These are phyloP conservation scores for Dactylorhiza incarnata DNA, from an alignment of 106 monocot species.

Conservation along the genomic window DNA sequence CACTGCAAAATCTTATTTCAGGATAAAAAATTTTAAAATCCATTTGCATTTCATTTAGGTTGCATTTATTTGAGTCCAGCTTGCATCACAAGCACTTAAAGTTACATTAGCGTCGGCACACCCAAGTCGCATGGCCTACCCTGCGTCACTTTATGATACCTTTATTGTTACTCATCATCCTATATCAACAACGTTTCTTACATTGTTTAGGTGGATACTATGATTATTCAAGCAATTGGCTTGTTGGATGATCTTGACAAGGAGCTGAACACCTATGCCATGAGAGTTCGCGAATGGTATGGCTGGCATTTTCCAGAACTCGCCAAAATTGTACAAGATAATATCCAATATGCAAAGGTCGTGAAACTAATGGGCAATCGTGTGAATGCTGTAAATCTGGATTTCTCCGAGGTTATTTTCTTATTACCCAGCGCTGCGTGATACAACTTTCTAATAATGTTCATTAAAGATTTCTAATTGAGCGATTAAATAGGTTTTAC, in stretches of 20 bases:
- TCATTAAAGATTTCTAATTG: neutral
- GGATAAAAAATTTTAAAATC: too few species aligned
- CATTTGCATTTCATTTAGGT: too few species aligned
- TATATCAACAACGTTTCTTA: neutral
- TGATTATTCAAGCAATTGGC: slow-evolving; percentile 95
- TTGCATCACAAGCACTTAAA: too few species aligned
- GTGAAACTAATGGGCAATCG: slow-evolving; percentile 92
- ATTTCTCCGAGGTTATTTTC: slow-evolving; percentile 75
- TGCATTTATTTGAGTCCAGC: too few species aligned
- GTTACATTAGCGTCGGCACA: too few species aligned
- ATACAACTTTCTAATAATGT: neutral
- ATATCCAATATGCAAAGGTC: slow-evolving; percentile 82
- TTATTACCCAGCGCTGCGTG: neutral
- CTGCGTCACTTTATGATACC: too few species aligned
- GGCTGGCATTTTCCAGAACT: slow-evolving; percentile 99
- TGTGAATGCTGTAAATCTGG: slow-evolving; percentile 61
- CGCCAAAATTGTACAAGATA: slow-evolving; percentile 78
- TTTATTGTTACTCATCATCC: neutral
- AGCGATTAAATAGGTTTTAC: slow-evolving; percentile 32
- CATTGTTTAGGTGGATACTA: slow-evolving; percentile 72
- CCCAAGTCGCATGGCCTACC: too few species aligned
- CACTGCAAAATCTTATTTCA: too few species aligned
- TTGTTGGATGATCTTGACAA: slow-evolving; percentile 95
- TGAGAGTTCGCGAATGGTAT: slow-evolving; percentile 99
- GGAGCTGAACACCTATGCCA: slow-evolving; percentile 88